Conservation (phyloP, 805 yeast species). For the Ogataea siamensis region DNA sequence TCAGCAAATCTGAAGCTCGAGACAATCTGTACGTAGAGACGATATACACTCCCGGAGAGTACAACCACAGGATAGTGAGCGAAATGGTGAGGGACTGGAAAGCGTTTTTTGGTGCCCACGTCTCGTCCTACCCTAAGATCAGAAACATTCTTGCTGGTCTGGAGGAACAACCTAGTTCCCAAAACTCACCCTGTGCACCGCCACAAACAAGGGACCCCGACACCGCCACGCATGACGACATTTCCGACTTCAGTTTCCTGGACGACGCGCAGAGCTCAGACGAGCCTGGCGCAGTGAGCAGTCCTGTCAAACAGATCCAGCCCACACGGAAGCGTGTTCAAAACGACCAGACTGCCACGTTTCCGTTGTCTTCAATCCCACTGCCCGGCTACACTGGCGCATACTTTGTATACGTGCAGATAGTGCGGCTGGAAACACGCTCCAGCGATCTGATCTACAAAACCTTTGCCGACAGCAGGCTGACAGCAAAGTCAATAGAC, state of each 20-base stretch:
- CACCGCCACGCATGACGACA: neutral
- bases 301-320: no score
- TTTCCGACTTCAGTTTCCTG: neutral
- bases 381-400: slow-evolving; percentile 6
- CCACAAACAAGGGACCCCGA: slow-evolving; percentile 1
- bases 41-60: slow-evolving; percentile 1
- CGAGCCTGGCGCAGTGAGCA: no score
- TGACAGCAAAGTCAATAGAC: slow-evolving; percentile 2
- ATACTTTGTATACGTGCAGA: slow-evolving; percentile 8
- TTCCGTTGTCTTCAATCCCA: slow-evolving; percentile 3
- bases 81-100: slow-evolving; percentile 5
- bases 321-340: no score
- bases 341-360: no score
- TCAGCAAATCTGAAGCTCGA: neutral
- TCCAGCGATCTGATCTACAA: slow-evolving; percentile 7
- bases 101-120: slow-evolving; percentile 1
- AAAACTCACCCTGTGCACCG: neutral
- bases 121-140: neutral
- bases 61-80: neutral
- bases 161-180: neutral
- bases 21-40: slow-evolving; percentile 3
- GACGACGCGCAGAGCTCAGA: slow-evolving; percentile 5
- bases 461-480: neutral
- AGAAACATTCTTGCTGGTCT: neutral
- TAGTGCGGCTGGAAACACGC: slow-evolving; percentile 8